Percentiles rank a stretch among this genome's conserved stretches.
Conservation (phyloP, 75 land plant species). For the Gnetum montanum region DNA sequence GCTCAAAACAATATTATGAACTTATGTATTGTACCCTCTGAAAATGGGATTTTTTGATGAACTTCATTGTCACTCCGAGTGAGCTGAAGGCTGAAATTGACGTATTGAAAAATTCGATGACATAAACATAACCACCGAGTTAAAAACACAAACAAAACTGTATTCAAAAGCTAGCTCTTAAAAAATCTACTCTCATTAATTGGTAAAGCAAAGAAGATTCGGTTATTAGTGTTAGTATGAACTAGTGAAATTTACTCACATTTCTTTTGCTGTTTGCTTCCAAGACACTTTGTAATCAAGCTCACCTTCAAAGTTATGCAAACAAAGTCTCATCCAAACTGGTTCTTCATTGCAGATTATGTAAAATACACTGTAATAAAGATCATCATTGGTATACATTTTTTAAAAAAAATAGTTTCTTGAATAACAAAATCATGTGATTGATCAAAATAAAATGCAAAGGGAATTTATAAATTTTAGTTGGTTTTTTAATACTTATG, state of each 20-base stretch:
- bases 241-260: constrained; percentile 22
- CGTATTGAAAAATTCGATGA: background rate
- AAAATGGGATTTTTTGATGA: too few species aligned
- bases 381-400: too few species aligned
- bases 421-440: background rate
- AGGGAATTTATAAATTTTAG: background rate
- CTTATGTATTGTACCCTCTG: background rate
- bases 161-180: background rate
- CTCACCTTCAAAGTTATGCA: constrained; percentile 33
- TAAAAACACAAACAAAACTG: background rate
- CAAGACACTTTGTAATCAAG: constrained; percentile 78
- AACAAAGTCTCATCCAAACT: constrained; percentile 87
- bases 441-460: background rate
- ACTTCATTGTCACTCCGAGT: background rate
- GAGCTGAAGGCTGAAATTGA: background rate
- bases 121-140: background rate
- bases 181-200: background rate
- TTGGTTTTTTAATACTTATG: background rate
- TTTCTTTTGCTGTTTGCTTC: constrained; percentile 58
- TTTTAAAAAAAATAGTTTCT: too few species aligned
- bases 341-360: constrained; percentile 96
- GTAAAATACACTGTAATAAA: constrained; percentile 78
- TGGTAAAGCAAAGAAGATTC: constrained; percentile 1
- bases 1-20: too few species aligned
- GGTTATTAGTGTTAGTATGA: background rate